phyloP scores from a whole-genome alignment of 1,284 basidiomycete species.

The Jaminaea rosea region DNA sequence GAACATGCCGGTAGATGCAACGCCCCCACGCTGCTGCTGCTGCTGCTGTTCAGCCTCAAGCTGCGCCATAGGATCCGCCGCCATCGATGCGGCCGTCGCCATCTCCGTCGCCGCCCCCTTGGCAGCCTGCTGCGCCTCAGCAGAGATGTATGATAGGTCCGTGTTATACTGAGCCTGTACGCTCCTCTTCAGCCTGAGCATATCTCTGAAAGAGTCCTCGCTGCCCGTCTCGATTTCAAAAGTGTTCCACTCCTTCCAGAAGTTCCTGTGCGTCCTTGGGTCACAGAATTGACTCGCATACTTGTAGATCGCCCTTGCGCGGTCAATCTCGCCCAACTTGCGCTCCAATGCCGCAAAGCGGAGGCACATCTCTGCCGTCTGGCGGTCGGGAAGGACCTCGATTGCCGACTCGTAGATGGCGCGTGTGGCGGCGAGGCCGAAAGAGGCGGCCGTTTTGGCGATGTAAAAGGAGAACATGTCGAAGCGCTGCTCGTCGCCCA shows the following conservation, averaged over 20 bases:
- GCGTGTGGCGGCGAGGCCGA: slow-evolving; percentile 87
- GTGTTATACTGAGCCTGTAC: slow-evolving; percentile 99
- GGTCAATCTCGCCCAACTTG: slow-evolving; percentile 96
- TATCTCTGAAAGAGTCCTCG: slow-evolving; percentile 97
- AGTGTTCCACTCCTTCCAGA: slow-evolving; percentile 93
- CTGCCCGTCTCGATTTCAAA: slow-evolving; percentile 96
- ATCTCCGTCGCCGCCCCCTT: slow-evolving; percentile 19
- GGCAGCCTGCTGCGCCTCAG: slow-evolving; percentile 28
- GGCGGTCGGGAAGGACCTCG: slow-evolving; percentile 78
- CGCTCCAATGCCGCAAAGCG: slow-evolving; percentile 92
- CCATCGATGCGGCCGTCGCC: slow-evolving; percentile 48
- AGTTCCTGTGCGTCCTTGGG: slow-evolving; percentile 73
- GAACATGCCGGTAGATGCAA: slow-evolving; percentile 2
- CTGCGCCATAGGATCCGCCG: slow-evolving; percentile 55
- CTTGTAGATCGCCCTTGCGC: slow-evolving; percentile 88
- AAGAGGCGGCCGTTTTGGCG: slow-evolving; percentile 79
- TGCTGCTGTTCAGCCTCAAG: slow-evolving; percentile 45
- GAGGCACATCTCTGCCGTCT: slow-evolving; percentile 95
- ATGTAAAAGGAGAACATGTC: slow-evolving; percentile 98
- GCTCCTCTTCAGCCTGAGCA: slow-evolving; percentile 92
- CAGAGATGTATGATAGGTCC: slow-evolving; percentile 56
- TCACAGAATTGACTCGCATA: slow-evolving; percentile 98
- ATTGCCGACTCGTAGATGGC: slow-evolving; percentile 96
- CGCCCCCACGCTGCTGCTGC: slow-evolving; percentile 16
- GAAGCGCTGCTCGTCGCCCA: slow-evolving; percentile 83